A percentile compares a stretch with the other conserved stretches of the same genome.
phyloP scores from a whole-genome alignment of 1,284 basidiomycete genomes.

The Thelephora terrestris region DNA sequence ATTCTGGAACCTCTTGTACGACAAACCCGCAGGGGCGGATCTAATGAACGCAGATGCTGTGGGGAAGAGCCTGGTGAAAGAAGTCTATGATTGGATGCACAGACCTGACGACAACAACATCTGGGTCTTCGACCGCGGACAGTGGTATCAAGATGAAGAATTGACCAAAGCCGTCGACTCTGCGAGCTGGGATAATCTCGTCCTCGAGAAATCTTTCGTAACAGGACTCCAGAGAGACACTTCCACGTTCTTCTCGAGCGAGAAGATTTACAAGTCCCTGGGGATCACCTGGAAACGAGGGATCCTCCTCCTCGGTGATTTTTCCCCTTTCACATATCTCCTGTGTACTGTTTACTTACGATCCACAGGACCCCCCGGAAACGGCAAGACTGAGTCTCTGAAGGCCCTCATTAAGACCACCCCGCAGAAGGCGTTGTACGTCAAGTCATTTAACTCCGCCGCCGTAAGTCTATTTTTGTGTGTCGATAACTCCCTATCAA shows the following conservation, averaged over 20 bases:
- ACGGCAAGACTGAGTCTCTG: constrained; percentile 21
- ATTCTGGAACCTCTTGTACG: constrained; percentile 17
- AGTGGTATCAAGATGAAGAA: constrained; percentile 25
- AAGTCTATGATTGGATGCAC: constrained; percentile 17
- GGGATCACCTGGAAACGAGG: constrained; percentile 34
- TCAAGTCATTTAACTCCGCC: constrained; percentile 27
- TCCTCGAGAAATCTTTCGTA: constrained; percentile 31
- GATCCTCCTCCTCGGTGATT: constrained; percentile 12
- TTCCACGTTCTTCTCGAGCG: constrained; percentile 30
- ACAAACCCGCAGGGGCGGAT: neutral
- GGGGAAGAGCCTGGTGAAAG: constrained; percentile 20
- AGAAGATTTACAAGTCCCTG: constrained; percentile 29
- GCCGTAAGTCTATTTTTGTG: constrained; percentile 6
- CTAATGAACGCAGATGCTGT: constrained; percentile 3
- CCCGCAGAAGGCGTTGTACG: constrained; percentile 27
- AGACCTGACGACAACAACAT: constrained; percentile 23
- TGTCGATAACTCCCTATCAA: neutral
- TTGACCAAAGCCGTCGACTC: constrained; percentile 30
- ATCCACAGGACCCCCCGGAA: constrained; percentile 21
- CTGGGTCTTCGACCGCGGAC: constrained; percentile 28
- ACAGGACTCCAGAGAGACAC: constrained; percentile 27
- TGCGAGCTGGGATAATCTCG: constrained; percentile 27
- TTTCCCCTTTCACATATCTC: neutral
- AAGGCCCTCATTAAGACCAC: constrained; percentile 18
- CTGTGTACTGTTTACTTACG: neutral